Evolutionary conservation across 2,329 filamentous ascomycete genomes (phyloP).

Genomic region (Rutstroemia sydowiana): DNA sequence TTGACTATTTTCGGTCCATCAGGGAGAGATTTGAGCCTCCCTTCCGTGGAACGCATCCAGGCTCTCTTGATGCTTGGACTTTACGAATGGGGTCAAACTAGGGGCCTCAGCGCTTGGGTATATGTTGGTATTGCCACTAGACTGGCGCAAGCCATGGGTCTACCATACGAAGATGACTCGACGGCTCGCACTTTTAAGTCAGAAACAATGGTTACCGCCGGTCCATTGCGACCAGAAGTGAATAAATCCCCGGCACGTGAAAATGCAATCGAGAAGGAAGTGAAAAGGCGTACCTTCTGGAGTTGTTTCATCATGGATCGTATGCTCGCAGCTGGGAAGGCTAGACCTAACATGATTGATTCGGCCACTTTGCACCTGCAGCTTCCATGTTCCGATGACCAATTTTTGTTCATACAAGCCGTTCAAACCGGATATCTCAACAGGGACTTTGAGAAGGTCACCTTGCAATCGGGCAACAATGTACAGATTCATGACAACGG

Average conservation of each 20-base stretch:
- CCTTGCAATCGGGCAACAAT: constrained; percentile 32
- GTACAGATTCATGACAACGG: constrained; percentile 20
- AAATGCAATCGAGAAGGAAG: constrained; percentile 52
- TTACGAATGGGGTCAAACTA: constrained; percentile 63
- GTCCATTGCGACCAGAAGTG: constrained; percentile 14
- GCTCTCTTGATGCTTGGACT: constrained; percentile 63
- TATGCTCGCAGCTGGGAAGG: constrained; percentile 57
- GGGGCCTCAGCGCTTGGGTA: constrained; percentile 57
- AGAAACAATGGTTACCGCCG: constrained; percentile 28
- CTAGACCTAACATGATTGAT: constrained; percentile 51
- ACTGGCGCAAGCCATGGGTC: constrained; percentile 53
- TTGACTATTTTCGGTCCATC: constrained; percentile 40
- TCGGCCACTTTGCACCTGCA: constrained; percentile 55
- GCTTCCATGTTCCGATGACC: constrained; percentile 59
- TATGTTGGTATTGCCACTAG: constrained; percentile 53
- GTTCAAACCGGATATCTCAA: constrained; percentile 45
- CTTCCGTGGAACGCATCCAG: constrained; percentile 57
- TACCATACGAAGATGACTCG: constrained; percentile 47
- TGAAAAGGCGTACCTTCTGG: constrained; percentile 63
- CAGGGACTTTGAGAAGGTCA: constrained; percentile 35
- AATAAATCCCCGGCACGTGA: constrained; percentile 21
- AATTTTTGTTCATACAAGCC: constrained; percentile 55
- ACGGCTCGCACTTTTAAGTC: constrained; percentile 22
- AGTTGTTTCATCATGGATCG: constrained; percentile 68
- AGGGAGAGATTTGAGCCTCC: constrained; percentile 40